Evolutionary conservation across 2,329 filamentous ascomycete species (phyloP).

Genomic region (Metarhizium anisopliae): DNA sequence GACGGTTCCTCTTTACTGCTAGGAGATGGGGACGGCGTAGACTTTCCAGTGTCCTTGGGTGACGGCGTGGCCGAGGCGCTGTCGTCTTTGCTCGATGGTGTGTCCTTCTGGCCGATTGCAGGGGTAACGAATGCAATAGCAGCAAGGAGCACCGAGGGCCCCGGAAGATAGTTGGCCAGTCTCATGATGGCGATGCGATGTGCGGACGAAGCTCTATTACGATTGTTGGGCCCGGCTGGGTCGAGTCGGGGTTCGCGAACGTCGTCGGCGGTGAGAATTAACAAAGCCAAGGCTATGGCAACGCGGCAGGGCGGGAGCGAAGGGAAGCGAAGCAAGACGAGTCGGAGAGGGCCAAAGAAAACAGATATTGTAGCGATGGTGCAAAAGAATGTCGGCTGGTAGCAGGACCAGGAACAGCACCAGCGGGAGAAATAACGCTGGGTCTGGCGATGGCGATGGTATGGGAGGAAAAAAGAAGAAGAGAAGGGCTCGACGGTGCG

Average conservation of each 20-base stretch:
- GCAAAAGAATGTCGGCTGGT: slow-evolving; percentile 4
- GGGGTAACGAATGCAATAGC: slow-evolving; percentile 19
- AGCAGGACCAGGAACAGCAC: not conserved
- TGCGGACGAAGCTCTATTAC: not conserved
- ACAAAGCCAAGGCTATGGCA: not conserved
- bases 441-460: not conserved
- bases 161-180: slow-evolving; percentile 17
- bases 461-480: not conserved
- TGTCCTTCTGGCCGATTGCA: slow-evolving; percentile 22
- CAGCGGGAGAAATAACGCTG: not conserved
- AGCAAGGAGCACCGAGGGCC: slow-evolving; percentile 17
- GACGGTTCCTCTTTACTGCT: not conserved
- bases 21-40: not conserved
- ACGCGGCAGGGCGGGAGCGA: not conserved
- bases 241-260: not conserved
- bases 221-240: not conserved
- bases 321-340: not conserved
- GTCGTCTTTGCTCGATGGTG: slow-evolving; percentile 5
- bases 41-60: slow-evolving; percentile 1
- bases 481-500: not conserved
- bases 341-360: not conserved
- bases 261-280: not conserved
- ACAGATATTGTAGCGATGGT: not conserved
- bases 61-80: slow-evolving; percentile 6
- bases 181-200: slow-evolving; percentile 14